Evolutionary conservation across 2,329 filamentous ascomycete genomes (phyloP).

Genomic region (Verticillium klebahnii): DNA sequence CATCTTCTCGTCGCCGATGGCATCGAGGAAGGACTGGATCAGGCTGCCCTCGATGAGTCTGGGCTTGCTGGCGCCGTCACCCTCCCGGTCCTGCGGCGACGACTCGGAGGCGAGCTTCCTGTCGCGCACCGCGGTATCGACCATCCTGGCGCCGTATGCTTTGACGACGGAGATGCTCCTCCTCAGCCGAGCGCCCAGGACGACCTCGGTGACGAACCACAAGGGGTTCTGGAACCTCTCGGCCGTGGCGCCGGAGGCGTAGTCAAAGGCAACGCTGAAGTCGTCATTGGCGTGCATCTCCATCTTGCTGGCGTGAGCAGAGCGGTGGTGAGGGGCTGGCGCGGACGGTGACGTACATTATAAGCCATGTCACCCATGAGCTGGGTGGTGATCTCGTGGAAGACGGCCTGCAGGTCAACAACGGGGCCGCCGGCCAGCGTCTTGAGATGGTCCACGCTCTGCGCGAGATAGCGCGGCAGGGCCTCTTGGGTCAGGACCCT

Average conservation of each 20-base stretch:
- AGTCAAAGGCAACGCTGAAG: conserved; percentile 58
- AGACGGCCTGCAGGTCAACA: conserved; percentile 54
- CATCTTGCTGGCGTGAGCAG: conserved; percentile 37
- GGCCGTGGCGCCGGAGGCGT: conserved; percentile 55
- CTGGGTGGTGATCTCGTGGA: conserved; percentile 61
- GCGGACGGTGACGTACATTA: conserved; percentile 30
- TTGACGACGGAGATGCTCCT: conserved; percentile 45
- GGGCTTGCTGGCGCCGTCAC: conserved; percentile 9
- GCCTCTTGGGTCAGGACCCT: conserved; percentile 51
- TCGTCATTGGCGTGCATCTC: conserved; percentile 59
- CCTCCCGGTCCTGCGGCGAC: neutral
- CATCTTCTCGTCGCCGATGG: conserved; percentile 47
- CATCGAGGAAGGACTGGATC: conserved; percentile 55
- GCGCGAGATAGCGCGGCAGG: conserved; percentile 48
- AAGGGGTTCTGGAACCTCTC: conserved; percentile 63
- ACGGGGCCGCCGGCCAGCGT: conserved; percentile 12
- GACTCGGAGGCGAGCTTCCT: conserved; percentile 15
- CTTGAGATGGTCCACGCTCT: conserved; percentile 34
- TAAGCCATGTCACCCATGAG: conserved; percentile 67
- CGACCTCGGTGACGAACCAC: conserved; percentile 53
- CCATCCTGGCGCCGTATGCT: conserved; percentile 52
- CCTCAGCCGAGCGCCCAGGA: conserved; percentile 44
- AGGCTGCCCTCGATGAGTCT: conserved; percentile 45
- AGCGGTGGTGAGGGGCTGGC: neutral
- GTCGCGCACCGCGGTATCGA: conserved; percentile 46